These are phyloP conservation scores for Microcos paniculata DNA, from an alignment of 345 rosid genomes.

Conservation along the genomic window DNA sequence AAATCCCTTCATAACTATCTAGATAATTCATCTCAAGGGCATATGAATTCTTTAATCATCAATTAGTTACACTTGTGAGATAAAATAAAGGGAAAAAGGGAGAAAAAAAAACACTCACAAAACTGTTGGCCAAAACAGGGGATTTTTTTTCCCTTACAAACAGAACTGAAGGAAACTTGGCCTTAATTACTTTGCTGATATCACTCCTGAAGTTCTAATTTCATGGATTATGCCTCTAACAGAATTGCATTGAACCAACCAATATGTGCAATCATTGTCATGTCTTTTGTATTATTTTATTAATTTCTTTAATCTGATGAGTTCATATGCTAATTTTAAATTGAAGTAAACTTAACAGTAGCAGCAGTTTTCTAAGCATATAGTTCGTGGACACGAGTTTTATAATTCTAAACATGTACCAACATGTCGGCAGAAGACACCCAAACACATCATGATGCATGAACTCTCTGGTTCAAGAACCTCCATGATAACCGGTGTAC, in stretches of 20 bases:
- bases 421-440: constrained; percentile 34
- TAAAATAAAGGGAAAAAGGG: no score
- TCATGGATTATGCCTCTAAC: background rate
- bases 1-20: background rate
- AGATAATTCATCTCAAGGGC: no score
- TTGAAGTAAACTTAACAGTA: background rate
- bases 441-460: constrained; percentile 34
- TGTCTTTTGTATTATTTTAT: background rate
- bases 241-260: background rate
- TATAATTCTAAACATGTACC: constrained; percentile 6
- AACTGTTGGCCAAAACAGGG: background rate
- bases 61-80: no score
- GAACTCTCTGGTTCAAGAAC: constrained; percentile 14
- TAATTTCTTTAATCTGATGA: background rate
- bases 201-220: background rate
- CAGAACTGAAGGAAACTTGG: background rate
- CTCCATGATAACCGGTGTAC: constrained; percentile 14
- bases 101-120: no score
- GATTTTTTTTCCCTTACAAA: background rate
- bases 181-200: background rate
- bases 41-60: no score
- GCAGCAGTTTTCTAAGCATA: background rate
- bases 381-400: constrained; percentile 19
- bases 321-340: background rate
- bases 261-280: background rate